These are phyloP conservation scores for Flammula alnicola DNA, from an alignment of 1,284 basidiomycete genomes.

Conservation along the genomic window DNA sequence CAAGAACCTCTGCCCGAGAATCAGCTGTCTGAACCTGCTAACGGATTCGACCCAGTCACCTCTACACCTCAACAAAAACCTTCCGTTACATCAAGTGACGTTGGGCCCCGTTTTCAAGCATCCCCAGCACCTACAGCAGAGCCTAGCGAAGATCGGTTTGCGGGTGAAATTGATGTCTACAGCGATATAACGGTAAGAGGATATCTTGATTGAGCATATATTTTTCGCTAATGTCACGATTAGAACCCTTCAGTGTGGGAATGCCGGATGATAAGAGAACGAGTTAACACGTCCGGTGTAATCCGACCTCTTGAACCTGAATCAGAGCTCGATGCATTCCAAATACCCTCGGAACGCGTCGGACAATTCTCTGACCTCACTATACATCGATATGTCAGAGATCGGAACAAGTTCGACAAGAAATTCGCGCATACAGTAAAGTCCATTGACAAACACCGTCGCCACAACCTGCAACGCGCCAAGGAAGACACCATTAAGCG, in stretches of 20 bases:
- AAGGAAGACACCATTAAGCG: conserved; percentile 58
- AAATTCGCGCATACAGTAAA: conserved; percentile 63
- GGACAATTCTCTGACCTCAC: conserved; percentile 72
- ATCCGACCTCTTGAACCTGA: conserved; percentile 81
- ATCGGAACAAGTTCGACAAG: conserved; percentile 57
- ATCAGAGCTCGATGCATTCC: conserved; percentile 67
- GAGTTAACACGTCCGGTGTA: conserved; percentile 79
- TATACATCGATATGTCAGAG: conserved; percentile 67
- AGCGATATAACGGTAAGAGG: conserved; percentile 48
- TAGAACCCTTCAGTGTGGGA: conserved; percentile 45
- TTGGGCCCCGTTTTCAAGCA: conserved; percentile 51
- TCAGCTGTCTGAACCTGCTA: neutral
- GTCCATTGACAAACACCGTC: conserved; percentile 63
- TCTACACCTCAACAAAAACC: neutral
- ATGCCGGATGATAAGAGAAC: conserved; percentile 79
- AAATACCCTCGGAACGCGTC: conserved; percentile 64
- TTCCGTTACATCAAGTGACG: conserved; percentile 41
- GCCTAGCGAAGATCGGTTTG: conserved; percentile 43
- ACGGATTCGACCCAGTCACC: neutral
- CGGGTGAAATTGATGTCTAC: conserved; percentile 72
- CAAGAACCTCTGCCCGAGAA: neutral
- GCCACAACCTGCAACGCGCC: conserved; percentile 61
- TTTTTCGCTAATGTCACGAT: conserved; percentile 1
- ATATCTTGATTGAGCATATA: neutral
- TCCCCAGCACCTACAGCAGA: conserved; percentile 24